A percentile compares a stretch with the other conserved stretches of the same genome.
phyloP scores from a whole-genome alignment of 169 alveolate species.

The Babesia bovis region DNA sequence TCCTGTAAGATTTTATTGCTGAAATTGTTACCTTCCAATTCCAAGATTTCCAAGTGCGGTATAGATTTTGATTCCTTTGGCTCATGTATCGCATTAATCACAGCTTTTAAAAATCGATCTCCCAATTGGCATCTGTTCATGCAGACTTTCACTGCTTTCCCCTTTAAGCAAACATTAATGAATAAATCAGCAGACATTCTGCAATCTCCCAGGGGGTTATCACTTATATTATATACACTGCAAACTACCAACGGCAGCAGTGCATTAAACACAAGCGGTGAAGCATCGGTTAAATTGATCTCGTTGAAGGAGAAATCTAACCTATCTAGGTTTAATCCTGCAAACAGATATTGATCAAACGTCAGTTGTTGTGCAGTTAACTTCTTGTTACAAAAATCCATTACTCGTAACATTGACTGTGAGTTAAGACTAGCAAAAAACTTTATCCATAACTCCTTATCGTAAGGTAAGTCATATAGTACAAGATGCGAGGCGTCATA shows the following conservation, averaged over 20 bases:
- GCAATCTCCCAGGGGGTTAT: slow-evolving; percentile 64
- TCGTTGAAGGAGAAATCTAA: slow-evolving; percentile 53
- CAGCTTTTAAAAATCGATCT: slow-evolving; percentile 9
- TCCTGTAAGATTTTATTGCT: not conserved
- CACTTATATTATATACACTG: slow-evolving; percentile 26
- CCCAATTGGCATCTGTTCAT: slow-evolving; percentile 45
- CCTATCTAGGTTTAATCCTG: slow-evolving; percentile 22
- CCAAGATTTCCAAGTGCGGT: slow-evolving; percentile 22
- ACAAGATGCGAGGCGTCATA: slow-evolving; percentile 36
- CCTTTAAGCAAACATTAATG: slow-evolving; percentile 3
- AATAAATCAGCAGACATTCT: slow-evolving; percentile 34
- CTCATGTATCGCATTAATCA: not conserved
- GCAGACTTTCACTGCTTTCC: slow-evolving; percentile 33
- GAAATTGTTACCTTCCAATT: slow-evolving; percentile 56
- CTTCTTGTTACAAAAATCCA: slow-evolving; percentile 53
- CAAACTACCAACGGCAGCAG: slow-evolving; percentile 17
- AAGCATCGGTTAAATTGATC: slow-evolving; percentile 6
- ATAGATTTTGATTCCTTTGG: too few species aligned
- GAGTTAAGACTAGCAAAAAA: slow-evolving; percentile 33
- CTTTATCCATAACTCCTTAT: slow-evolving; percentile 25
- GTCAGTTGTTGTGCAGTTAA: slow-evolving; percentile 33
- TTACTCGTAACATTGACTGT: slow-evolving; percentile 15
- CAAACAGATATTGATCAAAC: slow-evolving; percentile 20
- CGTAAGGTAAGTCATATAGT: slow-evolving; percentile 48
- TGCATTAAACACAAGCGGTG: slow-evolving; percentile 21